phyloP scores from a whole-genome alignment of 495 filamentous ascomycete genomes.

The Annulohypoxylon moriforme region DNA sequence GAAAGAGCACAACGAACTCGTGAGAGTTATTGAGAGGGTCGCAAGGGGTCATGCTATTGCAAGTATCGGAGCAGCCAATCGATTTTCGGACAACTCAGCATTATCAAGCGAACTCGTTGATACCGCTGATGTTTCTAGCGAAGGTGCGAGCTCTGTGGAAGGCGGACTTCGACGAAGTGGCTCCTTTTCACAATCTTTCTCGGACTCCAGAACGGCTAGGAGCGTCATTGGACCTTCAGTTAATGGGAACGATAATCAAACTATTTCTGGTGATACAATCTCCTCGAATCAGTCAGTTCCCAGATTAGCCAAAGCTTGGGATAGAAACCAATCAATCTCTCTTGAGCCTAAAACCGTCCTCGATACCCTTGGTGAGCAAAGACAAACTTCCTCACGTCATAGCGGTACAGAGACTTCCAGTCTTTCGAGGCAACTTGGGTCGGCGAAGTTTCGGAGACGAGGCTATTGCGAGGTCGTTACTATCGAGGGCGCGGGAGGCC shows the following conservation, averaged over 20 bases:
- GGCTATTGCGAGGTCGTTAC: slow-evolving; percentile 82
- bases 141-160: slow-evolving; percentile 61
- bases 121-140: slow-evolving; percentile 62
- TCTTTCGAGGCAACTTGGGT: slow-evolving; percentile 57
- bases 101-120: slow-evolving; percentile 68
- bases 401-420: slow-evolving; percentile 51
- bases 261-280: slow-evolving; percentile 50
- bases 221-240: slow-evolving; percentile 50
- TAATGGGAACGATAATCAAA: slow-evolving; percentile 47
- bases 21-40: slow-evolving; percentile 78
- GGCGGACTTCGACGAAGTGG: slow-evolving; percentile 52
- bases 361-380: slow-evolving; percentile 50
- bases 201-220: slow-evolving; percentile 57
- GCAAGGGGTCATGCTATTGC: slow-evolving; percentile 65
- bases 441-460: slow-evolving; percentile 70
- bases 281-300: slow-evolving; percentile 52
- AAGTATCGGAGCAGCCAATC: slow-evolving; percentile 57
- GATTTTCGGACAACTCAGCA: slow-evolving; percentile 66
- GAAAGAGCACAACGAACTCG: slow-evolving; percentile 73
- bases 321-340: slow-evolving; percentile 52
- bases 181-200: slow-evolving; percentile 61
- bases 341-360: slow-evolving; percentile 49
- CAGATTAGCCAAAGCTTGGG: slow-evolving; percentile 51
- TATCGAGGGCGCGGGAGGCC: slow-evolving; percentile 78
- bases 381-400: slow-evolving; percentile 45